phyloP scores from a whole-genome alignment of 495 filamentous ascomycete species.

The Jackrogersella multiformis region DNA sequence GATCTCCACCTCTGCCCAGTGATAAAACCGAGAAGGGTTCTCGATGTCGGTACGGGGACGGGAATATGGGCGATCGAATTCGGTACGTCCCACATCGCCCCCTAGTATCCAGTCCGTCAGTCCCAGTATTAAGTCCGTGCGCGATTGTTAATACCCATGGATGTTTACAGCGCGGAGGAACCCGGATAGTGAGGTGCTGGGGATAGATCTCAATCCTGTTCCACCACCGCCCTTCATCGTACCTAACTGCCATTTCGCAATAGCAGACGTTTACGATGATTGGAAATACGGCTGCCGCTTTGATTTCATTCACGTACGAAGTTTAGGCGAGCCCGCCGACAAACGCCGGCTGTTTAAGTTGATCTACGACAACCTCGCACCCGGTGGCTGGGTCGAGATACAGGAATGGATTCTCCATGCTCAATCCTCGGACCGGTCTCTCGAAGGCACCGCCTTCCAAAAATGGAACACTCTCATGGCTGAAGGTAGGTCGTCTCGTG shows the following conservation, averaged over 20 bases:
- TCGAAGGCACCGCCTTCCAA: conserved; percentile 48
- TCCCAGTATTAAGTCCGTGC: background rate
- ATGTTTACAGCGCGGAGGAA: conserved; percentile 16
- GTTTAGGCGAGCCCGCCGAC: conserved; percentile 57
- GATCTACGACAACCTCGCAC: conserved; percentile 54
- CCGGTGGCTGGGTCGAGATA: conserved; percentile 66
- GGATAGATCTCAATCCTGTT: conserved; percentile 58
- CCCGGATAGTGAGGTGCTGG: conserved; percentile 45
- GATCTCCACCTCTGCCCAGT: conserved; percentile 53
- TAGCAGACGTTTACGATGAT: conserved; percentile 48
- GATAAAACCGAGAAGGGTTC: conserved; percentile 42
- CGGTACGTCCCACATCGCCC: conserved; percentile 47
- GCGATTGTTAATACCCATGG: conserved; percentile 9
- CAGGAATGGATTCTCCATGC: conserved; percentile 60
- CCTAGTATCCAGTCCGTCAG: background rate
- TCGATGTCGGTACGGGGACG: conserved; percentile 62
- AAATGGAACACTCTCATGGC: conserved; percentile 48
- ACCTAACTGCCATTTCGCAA: conserved; percentile 49
- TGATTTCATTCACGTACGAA: conserved; percentile 53
- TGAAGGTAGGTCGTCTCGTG: conserved; percentile 29
- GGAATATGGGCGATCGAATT: conserved; percentile 62
- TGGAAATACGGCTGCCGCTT: conserved; percentile 47
- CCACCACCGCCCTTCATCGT: conserved; percentile 47
- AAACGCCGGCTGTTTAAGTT: conserved; percentile 47
- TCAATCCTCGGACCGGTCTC: conserved; percentile 49